Percentiles rank a stretch among this genome's conserved stretches.
Evolutionary conservation across 371 early-diverging fungal genomes (phyloP).

Genomic region (Actinomortierella wolfii): DNA sequence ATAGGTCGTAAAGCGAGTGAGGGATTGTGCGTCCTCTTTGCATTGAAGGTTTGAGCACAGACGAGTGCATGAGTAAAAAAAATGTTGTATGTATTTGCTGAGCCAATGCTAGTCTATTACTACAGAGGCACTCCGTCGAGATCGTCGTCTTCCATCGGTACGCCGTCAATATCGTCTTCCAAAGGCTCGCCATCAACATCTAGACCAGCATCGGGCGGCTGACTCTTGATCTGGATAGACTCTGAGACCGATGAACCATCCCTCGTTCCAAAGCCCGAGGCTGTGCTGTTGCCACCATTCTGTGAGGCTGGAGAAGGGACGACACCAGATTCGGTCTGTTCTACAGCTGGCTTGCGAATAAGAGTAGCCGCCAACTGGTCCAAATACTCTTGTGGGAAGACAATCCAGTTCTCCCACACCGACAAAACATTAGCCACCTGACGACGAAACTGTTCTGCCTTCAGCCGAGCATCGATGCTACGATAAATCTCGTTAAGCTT

Average conservation of each 20-base stretch:
- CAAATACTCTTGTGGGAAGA: slow-evolving; percentile 78
- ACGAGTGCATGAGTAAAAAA: background rate
- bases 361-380: slow-evolving; percentile 56
- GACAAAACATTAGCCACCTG: slow-evolving; percentile 67
- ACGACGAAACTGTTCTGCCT: slow-evolving; percentile 83
- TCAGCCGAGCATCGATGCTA: slow-evolving; percentile 71
- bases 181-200: slow-evolving; percentile 51
- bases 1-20: too few species aligned
- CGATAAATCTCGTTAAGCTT: slow-evolving; percentile 73
- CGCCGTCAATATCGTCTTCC: slow-evolving; percentile 54
- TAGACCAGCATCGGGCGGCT: slow-evolving; percentile 21
- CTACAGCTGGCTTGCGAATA: slow-evolving; percentile 36
- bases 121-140: slow-evolving; percentile 23
- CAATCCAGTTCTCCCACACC: slow-evolving; percentile 90
- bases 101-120: slow-evolving; percentile 6
- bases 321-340: slow-evolving; percentile 1
- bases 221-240: background rate
- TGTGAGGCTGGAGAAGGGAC: background rate
- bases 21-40: background rate
- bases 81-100: background rate
- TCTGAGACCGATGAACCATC: slow-evolving; percentile 1
- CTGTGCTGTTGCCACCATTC: slow-evolving; percentile 7
- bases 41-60: background rate
- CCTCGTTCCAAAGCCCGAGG: background rate
- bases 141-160: slow-evolving; percentile 48